These are phyloP conservation scores for Diplodia mutila DNA, from an alignment of 2,329 filamentous ascomycete species.

Conservation along the genomic window DNA sequence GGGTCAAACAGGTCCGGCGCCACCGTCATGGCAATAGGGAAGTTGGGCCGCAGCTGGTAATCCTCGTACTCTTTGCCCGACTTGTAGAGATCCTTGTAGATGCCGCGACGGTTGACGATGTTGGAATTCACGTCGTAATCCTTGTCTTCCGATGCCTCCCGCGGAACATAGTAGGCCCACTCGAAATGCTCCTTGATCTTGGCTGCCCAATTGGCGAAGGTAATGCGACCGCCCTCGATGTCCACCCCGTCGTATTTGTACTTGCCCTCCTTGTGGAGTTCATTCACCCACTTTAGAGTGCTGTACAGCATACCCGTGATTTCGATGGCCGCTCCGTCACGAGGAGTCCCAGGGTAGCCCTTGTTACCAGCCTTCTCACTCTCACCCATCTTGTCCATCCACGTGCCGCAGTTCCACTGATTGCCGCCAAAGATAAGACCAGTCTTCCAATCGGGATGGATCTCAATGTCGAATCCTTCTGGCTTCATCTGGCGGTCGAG, in stretches of 20 bases:
- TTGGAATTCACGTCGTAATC: slow-evolving; percentile 78
- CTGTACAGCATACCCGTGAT: slow-evolving; percentile 95
- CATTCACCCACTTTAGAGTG: slow-evolving; percentile 76
- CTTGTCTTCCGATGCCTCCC: slow-evolving; percentile 68
- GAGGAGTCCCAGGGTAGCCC: slow-evolving; percentile 91
- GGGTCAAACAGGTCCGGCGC: slow-evolving; percentile 85
- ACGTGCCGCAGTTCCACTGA: slow-evolving; percentile 93
- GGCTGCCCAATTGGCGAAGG: slow-evolving; percentile 76
- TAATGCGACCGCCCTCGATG: slow-evolving; percentile 65
- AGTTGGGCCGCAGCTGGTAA: slow-evolving; percentile 94
- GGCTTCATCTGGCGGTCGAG: slow-evolving; percentile 93
- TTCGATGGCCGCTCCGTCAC: slow-evolving; percentile 92
- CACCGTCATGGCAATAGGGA: slow-evolving; percentile 92
- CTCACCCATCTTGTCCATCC: slow-evolving; percentile 99
- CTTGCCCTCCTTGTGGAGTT: slow-evolving; percentile 67
- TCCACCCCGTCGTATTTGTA: slow-evolving; percentile 77
- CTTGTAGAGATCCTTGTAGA: slow-evolving; percentile 96
- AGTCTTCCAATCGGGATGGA: slow-evolving; percentile 87
- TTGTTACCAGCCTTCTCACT: slow-evolving; percentile 88
- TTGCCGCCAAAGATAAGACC: slow-evolving; percentile 94
- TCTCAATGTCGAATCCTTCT: slow-evolving; percentile 88
- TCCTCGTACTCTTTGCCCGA: slow-evolving; percentile 97
- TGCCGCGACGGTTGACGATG: slow-evolving; percentile 86
- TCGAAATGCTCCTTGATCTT: slow-evolving; percentile 87
- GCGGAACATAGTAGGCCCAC: slow-evolving; percentile 84